Base-by-base conservation (phyloP, 805 yeast species). In the Candida awuae region DNA sequence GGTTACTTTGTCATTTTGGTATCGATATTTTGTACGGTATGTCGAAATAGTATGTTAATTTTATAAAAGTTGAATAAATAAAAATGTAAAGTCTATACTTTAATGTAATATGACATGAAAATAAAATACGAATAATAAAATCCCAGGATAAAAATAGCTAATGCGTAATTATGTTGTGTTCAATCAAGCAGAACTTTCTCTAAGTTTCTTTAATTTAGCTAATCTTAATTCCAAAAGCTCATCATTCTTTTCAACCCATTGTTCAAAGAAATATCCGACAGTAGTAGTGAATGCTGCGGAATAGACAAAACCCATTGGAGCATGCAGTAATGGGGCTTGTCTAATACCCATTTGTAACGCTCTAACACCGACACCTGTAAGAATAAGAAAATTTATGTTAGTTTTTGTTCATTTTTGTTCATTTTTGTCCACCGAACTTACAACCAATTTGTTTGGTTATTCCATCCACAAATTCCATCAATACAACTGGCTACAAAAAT, bases 281-380 rank as follows among this genome's bases (percentile, higher is more conserved):
- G 61, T 69, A 4, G 63, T 59, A 66, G 71, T 67, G 41, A 63
- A 54, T 6, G 61, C 68, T n/a, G 66, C 72, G 14, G 71, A 67
- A 41, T 58, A 61, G 4, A 61, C 58, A 42, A 63, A 68, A 14
- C 70, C 73, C 42, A 58, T 37, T 34, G 67, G 70, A 37, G 59
- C 55, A 41, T 54, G 53, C 5, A 55, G 41, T 42, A 62, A 49
- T 21, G 71, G 68, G 40, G 61, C 62, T 45, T 66, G 62, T 48
- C 66, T 56, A 22, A 69, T 53, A 26, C 72, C 73, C 42, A 63
- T 43, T 50, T 68, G 73, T 47, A 62, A 63, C 4, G 66, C 68
- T 57, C 73, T 66, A 10, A 62, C 68, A 27, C 59, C 52, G 23
- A 62, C 60, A 34, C 72, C 70, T 63, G 12, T 10, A 20, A 8